Conservation (phyloP, 1,139 yeast species). For the Arxiozyma telluris region DNA sequence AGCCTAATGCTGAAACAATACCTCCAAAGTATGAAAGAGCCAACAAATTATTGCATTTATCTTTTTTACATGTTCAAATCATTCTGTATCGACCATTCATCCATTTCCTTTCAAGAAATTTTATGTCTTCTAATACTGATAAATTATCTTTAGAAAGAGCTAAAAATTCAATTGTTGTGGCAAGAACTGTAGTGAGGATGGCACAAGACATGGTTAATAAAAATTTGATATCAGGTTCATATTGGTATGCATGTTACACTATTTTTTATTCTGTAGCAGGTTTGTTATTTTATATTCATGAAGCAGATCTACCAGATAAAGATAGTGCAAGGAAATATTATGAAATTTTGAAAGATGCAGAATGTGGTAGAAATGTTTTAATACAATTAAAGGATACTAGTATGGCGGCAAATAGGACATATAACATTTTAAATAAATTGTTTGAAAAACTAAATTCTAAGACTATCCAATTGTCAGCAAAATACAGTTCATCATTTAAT, state of each 20-base stretch:
- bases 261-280: constrained; percentile 90
- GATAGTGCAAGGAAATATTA: constrained; percentile 55
- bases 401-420: constrained; percentile 71
- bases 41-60: constrained; percentile 63
- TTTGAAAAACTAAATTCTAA: constrained; percentile 64
- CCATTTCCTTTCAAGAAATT: constrained; percentile 52
- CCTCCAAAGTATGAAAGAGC: constrained; percentile 69
- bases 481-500: constrained; percentile 1
- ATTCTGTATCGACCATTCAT: constrained; percentile 86
- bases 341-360: constrained; percentile 61
- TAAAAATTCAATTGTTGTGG: constrained; percentile 74
- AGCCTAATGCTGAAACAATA: constrained; percentile 50
- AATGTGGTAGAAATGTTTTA: constrained; percentile 67
- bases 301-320: constrained; percentile 48
- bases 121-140: constrained; percentile 35
- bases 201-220: constrained; percentile 77
- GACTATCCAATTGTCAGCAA: constrained; percentile 16
- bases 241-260: constrained; percentile 89
- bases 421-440: constrained; percentile 65
- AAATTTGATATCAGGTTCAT: constrained; percentile 72
- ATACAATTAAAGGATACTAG: constrained; percentile 65
- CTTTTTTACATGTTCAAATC: constrained; percentile 76
- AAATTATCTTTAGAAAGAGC: constrained; percentile 59
- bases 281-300: constrained; percentile 75
- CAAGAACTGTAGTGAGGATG: constrained; percentile 72